Conservation (phyloP, 2,329 filamentous ascomycete species). For the Dactylellina drechsleri region DNA sequence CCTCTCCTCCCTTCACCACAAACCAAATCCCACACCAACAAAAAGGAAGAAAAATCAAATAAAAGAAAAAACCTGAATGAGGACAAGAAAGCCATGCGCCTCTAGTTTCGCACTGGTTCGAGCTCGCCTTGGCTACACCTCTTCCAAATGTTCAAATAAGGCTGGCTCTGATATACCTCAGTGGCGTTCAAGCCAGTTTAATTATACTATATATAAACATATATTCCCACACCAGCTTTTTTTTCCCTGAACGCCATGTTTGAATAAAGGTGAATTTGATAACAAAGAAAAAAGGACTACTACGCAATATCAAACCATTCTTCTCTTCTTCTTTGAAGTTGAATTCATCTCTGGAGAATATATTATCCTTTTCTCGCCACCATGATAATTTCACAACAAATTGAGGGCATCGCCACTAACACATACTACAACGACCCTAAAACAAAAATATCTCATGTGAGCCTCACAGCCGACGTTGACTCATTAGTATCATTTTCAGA, state of each 20-base stretch:
- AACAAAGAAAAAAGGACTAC: slow-evolving; percentile 2
- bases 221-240: slow-evolving; percentile 42
- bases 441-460: slow-evolving; percentile 18
- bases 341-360: background rate
- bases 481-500: slow-evolving; percentile 15
- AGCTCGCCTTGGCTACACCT: background rate
- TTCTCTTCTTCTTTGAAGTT: background rate
- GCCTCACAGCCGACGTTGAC: slow-evolving; percentile 23
- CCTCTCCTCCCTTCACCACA: slow-evolving; percentile 1
- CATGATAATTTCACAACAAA: slow-evolving; percentile 45
- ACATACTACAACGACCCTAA: slow-evolving; percentile 32
- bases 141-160: slow-evolving; percentile 13
- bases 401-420: slow-evolving; percentile 22
- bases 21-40: slow-evolving; percentile 11
- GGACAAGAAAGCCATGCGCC: slow-evolving; percentile 52
- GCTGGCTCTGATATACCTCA: slow-evolving; percentile 33
- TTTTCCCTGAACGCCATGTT: slow-evolving; percentile 5
- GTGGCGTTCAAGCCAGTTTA: slow-evolving; percentile 35
- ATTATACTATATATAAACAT: slow-evolving; percentile 41
- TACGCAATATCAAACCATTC: no score
- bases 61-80: background rate
- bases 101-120: slow-evolving; percentile 44
- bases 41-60: background rate
- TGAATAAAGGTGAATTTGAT: slow-evolving; percentile 31
- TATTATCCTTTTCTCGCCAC: slow-evolving; percentile 2